Conservation (phyloP, 768 basidiomycete genomes). For the Russula emetica region DNA sequence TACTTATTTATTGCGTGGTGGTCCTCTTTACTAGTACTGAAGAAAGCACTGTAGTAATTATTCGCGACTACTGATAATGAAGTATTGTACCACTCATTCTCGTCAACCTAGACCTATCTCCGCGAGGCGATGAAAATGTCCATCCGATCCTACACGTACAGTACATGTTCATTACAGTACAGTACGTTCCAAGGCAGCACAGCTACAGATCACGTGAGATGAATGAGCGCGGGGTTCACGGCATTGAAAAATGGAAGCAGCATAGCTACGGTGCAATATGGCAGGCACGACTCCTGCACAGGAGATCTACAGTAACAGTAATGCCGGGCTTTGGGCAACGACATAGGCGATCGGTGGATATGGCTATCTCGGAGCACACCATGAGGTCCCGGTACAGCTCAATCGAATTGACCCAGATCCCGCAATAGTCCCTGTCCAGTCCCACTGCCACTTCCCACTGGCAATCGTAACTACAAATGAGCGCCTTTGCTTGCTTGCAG, state of each 20-base stretch:
- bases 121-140: neutral
- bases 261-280: neutral
- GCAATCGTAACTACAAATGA: too few species aligned
- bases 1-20: neutral
- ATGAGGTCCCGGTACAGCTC: neutral
- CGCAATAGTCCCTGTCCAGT: too few species aligned
- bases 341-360: neutral
- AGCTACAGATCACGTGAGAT: neutral
- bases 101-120: neutral
- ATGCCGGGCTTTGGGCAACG: neutral
- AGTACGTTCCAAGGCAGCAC: neutral
- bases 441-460: too few species aligned
- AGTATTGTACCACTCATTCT: neutral
- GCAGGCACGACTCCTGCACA: conserved; percentile 4
- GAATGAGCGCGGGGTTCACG: neutral
- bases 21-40: neutral
- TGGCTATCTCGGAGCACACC: conserved; percentile 1
- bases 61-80: neutral
- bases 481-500: too few species aligned
- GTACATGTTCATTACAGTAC: too few species aligned
- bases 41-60: neutral
- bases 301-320: neutral
- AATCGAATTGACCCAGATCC: neutral
- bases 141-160: neutral
- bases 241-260: neutral